phyloP scores from a whole-genome alignment of 805 yeast genomes.

The Spathaspora hagerdaliae region DNA sequence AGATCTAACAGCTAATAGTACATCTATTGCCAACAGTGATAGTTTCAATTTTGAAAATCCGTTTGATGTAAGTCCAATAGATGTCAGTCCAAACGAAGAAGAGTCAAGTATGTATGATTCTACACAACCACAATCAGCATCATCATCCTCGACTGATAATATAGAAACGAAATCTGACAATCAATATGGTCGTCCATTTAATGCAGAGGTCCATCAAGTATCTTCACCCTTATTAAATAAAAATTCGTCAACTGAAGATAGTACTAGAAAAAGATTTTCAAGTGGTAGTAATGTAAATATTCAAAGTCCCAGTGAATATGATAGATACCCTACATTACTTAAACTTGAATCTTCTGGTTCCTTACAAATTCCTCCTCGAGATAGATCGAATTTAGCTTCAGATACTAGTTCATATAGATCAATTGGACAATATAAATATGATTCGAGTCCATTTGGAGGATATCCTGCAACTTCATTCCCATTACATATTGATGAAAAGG shows the following conservation, averaged over 20 bases:
- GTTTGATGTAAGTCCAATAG: neutral
- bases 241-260: neutral
- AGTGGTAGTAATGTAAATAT: constrained; percentile 10
- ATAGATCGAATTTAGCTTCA: neutral
- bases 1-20: neutral
- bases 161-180: neutral
- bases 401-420: neutral
- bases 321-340: constrained; percentile 60
- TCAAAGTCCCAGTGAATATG: constrained; percentile 51
- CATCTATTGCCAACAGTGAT: neutral
- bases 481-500: constrained; percentile 84
- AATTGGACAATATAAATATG: constrained; percentile 20
- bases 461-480: constrained; percentile 94
- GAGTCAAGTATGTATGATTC: neutral
- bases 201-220: neutral
- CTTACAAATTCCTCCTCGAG: neutral
- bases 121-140: neutral
- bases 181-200: neutral
- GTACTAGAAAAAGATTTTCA: neutral
- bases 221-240: neutral
- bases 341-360: neutral
- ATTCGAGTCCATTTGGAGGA: constrained; percentile 93
- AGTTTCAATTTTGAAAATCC: neutral
- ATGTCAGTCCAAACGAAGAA: neutral
- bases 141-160: neutral